These are phyloP conservation scores for Talaromyces sp. DNA, from an alignment of 2,329 filamentous ascomycete species.

Conservation along the genomic window DNA sequence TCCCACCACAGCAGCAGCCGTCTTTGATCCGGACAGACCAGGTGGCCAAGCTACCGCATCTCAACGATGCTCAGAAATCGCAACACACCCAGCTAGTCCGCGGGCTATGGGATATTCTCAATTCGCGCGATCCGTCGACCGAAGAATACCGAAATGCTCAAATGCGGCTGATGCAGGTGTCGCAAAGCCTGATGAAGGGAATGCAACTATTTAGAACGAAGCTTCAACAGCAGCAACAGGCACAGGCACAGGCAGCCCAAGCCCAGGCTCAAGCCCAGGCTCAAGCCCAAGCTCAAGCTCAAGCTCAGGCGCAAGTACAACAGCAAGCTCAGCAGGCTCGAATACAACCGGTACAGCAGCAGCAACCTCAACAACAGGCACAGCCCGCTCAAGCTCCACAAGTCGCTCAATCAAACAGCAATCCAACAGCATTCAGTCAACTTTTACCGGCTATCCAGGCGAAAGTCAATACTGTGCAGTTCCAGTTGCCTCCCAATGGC, in stretches of 20 bases:
- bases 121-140: constrained; percentile 47
- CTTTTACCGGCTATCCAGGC: constrained; percentile 46
- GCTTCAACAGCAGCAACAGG: constrained; percentile 33
- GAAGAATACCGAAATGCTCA: constrained; percentile 50
- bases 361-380: constrained; percentile 19
- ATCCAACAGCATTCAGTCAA: constrained; percentile 40
- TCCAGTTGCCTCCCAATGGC: constrained; percentile 46
- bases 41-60: constrained; percentile 51
- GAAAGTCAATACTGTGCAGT: constrained; percentile 44
- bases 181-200: constrained; percentile 51
- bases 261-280: constrained; percentile 21
- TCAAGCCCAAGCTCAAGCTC: constrained; percentile 24
- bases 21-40: constrained; percentile 52
- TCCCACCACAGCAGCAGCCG: constrained; percentile 38
- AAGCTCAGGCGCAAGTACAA: constrained; percentile 19
- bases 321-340: constrained; percentile 23
- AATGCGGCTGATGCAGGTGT: constrained; percentile 50
- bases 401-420: constrained; percentile 29
- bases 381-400: constrained; percentile 22
- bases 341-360: constrained; percentile 14
- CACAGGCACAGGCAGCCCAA: constrained; percentile 22
- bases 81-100: constrained; percentile 54
- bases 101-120: constrained; percentile 53
- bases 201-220: constrained; percentile 47
- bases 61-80: constrained; percentile 54